Percentiles rank a stretch among this genome's conserved stretches.
Evolutionary conservation across 2,329 filamentous ascomycete genomes (phyloP).

Genomic region (Colletotrichum karsti): DNA sequence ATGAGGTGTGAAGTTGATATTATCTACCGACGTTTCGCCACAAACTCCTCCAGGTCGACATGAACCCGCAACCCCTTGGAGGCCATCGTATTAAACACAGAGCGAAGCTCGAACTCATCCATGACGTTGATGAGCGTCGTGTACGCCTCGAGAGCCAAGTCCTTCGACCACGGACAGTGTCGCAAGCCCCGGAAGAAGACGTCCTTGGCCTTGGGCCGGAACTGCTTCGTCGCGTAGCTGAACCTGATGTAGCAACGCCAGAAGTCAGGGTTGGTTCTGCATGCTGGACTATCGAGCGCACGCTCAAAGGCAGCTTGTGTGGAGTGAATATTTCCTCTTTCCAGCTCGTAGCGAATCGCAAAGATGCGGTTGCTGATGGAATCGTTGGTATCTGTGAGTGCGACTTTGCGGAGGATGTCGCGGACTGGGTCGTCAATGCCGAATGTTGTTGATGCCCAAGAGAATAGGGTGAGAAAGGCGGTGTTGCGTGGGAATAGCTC

Average conservation of each 20-base stretch:
- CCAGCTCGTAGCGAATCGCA: constrained; percentile 60
- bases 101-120: constrained; percentile 56
- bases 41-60: constrained; percentile 59
- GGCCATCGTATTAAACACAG: constrained; percentile 56
- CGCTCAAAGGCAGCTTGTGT: constrained; percentile 60
- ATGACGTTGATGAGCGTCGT: constrained; percentile 51
- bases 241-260: constrained; percentile 63
- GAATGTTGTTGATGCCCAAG: constrained; percentile 77
- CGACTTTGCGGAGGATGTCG: constrained; percentile 65
- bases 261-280: constrained; percentile 49
- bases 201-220: constrained; percentile 52
- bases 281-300: constrained; percentile 51
- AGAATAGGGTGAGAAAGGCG: constrained; percentile 75
- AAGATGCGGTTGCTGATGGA: constrained; percentile 55
- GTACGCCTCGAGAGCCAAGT: constrained; percentile 61
- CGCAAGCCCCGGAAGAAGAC: constrained; percentile 57
- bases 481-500: constrained; percentile 77
- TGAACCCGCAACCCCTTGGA: constrained; percentile 60
- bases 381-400: constrained; percentile 50
- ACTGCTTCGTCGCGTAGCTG: constrained; percentile 46
- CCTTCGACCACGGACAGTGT: constrained; percentile 59
- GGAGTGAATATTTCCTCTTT: constrained; percentile 57
- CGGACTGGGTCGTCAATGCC: constrained; percentile 81
- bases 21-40: constrained; percentile 29
- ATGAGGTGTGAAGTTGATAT: no score